Conservation (phyloP, 75 land plant species). For the Cunninghamia lanceolata region DNA sequence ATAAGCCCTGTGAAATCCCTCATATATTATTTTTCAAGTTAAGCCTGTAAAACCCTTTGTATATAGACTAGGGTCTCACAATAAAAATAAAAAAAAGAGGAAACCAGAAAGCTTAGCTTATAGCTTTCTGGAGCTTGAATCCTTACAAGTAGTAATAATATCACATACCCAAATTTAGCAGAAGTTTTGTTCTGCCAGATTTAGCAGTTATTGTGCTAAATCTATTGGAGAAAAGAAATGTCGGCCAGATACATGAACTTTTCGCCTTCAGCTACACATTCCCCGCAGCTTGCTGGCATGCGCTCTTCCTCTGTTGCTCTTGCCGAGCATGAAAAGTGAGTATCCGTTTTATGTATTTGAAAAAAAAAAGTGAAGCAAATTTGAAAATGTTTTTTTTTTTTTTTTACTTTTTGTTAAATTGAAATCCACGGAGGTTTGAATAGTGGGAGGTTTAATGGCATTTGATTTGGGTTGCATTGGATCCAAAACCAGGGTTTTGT, state of each 20-base stretch:
- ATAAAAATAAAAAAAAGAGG: neutral
- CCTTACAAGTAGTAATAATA: neutral
- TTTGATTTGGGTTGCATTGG: neutral
- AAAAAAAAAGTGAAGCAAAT: neutral
- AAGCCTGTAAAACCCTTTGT: neutral
- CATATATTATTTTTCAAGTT: neutral
- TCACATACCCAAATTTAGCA: neutral
- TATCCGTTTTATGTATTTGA: neutral
- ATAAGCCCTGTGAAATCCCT: neutral
- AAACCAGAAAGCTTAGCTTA: neutral
- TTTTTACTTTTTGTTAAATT: neutral
- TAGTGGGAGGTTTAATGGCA: neutral
- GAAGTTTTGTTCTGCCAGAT: neutral
- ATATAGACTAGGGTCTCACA: neutral
- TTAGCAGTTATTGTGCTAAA: neutral
- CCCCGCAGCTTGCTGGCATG: conserved; percentile 47
- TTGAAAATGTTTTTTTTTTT: too few relatives aligned
- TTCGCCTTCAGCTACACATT: conserved; percentile 58
- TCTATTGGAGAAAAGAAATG: neutral
- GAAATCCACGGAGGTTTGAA: neutral
- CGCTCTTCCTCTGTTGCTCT: conserved; percentile 35
- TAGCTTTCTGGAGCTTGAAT: neutral
- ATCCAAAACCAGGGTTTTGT: neutral
- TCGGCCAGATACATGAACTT: conserved; percentile 62
- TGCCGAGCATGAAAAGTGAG: conserved; percentile 61